phyloP scores from a whole-genome alignment of 2,329 filamentous ascomycete species.

The Pseudogymnoascus sp. region DNA sequence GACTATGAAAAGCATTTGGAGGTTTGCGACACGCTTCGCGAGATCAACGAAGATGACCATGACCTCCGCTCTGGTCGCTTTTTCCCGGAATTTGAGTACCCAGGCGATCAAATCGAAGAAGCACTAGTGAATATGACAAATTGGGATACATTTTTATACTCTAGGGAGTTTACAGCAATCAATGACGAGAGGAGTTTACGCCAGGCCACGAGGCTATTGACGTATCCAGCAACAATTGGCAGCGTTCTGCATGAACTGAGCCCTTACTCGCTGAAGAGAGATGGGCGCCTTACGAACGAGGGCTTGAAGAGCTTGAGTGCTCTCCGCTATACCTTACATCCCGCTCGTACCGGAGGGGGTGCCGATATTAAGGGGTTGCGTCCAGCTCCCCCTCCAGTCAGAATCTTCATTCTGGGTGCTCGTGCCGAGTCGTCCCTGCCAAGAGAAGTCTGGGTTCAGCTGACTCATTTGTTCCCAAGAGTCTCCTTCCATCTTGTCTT shows the following conservation, averaged over 20 bases:
- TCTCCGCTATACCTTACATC: conserved; percentile 87
- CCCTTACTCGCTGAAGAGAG: conserved; percentile 73
- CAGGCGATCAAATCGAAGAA: conserved; percentile 82
- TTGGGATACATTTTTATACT: conserved; percentile 96
- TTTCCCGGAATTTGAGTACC: conserved; percentile 91
- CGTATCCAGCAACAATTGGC: conserved; percentile 85
- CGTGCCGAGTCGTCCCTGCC: conserved; percentile 96
- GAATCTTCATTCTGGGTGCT: conserved; percentile 87
- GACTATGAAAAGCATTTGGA: conserved; percentile 90
- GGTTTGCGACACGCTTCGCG: conserved; percentile 80
- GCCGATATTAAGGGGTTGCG: conserved; percentile 69
- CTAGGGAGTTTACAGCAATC: conserved; percentile 81
- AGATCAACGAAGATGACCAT: conserved; percentile 98
- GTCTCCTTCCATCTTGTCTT: conserved; percentile 87
- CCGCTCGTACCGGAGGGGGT: conserved; percentile 69
- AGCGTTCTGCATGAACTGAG: conserved; percentile 92
- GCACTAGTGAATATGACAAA: conserved; percentile 94
- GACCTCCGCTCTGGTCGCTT: conserved; percentile 83
- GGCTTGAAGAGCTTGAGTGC: conserved; percentile 91
- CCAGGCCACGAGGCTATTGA: conserved; percentile 86
- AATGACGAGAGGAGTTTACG: conserved; percentile 85
- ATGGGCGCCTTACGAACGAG: conserved; percentile 72
- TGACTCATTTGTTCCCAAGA: conserved; percentile 90
- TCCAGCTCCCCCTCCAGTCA: conserved; percentile 76
- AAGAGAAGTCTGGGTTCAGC: conserved; percentile 85